A percentile compares a stretch with the other conserved stretches of the same genome.
Evolutionary conservation across 2,329 filamentous ascomycete genomes (phyloP).

Genomic region (Hymenoscyphus linearis): DNA sequence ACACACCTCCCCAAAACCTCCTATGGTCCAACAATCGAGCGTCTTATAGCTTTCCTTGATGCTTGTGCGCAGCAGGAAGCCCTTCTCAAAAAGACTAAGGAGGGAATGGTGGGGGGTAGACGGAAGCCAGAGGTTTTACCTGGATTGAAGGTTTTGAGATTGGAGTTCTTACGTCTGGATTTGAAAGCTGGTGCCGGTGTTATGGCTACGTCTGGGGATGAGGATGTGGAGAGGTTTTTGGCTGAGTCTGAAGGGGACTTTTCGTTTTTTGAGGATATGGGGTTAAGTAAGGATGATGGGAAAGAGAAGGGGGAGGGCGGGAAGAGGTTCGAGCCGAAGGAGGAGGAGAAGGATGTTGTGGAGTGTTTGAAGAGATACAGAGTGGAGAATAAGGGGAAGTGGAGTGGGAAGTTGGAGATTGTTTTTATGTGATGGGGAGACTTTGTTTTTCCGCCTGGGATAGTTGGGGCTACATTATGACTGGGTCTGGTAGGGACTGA

Average conservation of each 20-base stretch:
- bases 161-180: constrained; percentile 43
- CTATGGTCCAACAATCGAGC: constrained; percentile 43
- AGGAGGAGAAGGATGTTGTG: constrained; percentile 13
- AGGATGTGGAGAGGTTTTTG: constrained; percentile 25
- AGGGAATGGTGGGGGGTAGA: constrained; percentile 16
- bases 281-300: not conserved
- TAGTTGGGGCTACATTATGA: too few species aligned
- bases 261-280: constrained; percentile 24
- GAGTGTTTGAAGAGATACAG: constrained; percentile 18
- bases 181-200: not conserved
- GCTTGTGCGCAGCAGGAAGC: constrained; percentile 45
- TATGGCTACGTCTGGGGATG: constrained; percentile 22
- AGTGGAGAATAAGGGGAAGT: constrained; percentile 7
- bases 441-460: too few species aligned
- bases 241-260: constrained; percentile 20
- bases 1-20: constrained; percentile 51
- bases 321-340: not conserved
- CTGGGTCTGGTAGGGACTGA: too few species aligned
- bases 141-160: constrained; percentile 48
- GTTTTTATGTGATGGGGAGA: not conserved
- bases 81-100: constrained; percentile 32
- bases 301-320: not conserved
- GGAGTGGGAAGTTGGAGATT: constrained; percentile 19
- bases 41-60: constrained; percentile 43
- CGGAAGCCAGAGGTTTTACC: constrained; percentile 40